Percentiles rank a stretch among this genome's conserved stretches.
Conservation (phyloP, 345 rosid species). For the Eucalyptus curtisii region DNA sequence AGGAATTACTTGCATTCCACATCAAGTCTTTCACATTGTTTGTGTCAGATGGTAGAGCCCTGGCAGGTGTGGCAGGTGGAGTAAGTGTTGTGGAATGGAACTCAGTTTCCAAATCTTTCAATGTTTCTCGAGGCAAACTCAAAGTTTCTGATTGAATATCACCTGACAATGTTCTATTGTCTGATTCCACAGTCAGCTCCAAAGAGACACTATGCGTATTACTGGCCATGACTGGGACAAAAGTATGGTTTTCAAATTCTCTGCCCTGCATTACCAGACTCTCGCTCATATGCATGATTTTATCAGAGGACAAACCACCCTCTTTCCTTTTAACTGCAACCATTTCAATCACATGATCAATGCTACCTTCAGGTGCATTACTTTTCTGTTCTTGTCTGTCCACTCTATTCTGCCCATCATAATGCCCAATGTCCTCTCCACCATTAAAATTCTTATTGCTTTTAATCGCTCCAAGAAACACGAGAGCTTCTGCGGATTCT, state of each 20-base stretch:
- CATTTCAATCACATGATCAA: not conserved
- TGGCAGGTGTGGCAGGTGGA: not conserved
- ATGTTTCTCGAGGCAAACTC: not conserved
- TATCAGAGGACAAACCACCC: not conserved
- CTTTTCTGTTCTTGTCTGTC: not conserved
- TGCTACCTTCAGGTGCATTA: not conserved
- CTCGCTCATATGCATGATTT: not conserved
- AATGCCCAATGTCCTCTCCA: not conserved
- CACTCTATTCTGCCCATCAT: not conserved
- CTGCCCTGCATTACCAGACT: not conserved
- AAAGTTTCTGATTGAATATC: not conserved
- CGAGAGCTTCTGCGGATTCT: constrained; percentile 3
- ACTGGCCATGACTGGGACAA: not conserved
- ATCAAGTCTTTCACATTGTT: not conserved
- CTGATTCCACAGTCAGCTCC: constrained; percentile 10
- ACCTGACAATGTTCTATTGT: not conserved
- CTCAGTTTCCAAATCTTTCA: not conserved
- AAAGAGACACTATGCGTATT: not conserved
- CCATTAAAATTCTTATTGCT: constrained; percentile 2
- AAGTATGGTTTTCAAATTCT: not conserved
- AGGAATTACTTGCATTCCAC: constrained; percentile 13
- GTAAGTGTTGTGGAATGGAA: not conserved
- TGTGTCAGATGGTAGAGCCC: not conserved
- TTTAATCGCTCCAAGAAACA: constrained; percentile 3
- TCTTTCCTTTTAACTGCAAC: constrained; percentile 12